Percentiles rank a stretch among this genome's conserved stretches.
These are phyloP conservation scores for Cephalotrichum gorgonifer DNA, from an alignment of 2,329 filamentous ascomycete genomes.

Conservation along the genomic window DNA sequence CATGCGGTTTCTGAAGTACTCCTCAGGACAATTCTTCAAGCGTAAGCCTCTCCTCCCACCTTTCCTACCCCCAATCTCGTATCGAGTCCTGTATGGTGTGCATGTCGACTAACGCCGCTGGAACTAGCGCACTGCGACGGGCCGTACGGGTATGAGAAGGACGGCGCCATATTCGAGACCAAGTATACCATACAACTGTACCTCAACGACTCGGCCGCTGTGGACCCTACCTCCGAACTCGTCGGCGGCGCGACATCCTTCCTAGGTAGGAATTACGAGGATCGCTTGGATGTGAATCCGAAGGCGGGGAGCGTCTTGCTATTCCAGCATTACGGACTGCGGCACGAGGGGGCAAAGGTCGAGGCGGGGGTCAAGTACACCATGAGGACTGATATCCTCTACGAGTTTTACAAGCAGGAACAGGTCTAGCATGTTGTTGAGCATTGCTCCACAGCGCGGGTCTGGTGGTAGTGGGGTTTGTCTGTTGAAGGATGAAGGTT, in stretches of 20 bases:
- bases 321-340: constrained; percentile 39
- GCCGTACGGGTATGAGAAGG: constrained; percentile 28
- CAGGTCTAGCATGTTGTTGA: too few relatives aligned
- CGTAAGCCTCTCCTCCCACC: constrained; percentile 21
- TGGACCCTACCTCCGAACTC: constrained; percentile 14
- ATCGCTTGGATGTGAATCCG: constrained; percentile 41
- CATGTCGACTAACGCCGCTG: too few relatives aligned
- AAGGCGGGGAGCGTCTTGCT: constrained; percentile 48
- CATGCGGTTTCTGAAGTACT: constrained; percentile 67
- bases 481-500: too few relatives aligned
- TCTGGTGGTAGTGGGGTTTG: too few relatives aligned
- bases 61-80: background rate
- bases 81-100: background rate
- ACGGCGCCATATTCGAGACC: background rate
- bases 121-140: constrained; percentile 65
- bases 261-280: constrained; percentile 28
- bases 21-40: constrained; percentile 61
- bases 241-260: constrained; percentile 47
- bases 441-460: too few relatives aligned
- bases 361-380: constrained; percentile 38
- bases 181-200: constrained; percentile 9
- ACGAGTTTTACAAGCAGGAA: too few relatives aligned
- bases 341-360: constrained; percentile 42
- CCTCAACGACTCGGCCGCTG: constrained; percentile 15
- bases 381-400: constrained; percentile 1